Evolutionary conservation across 805 yeast genomes (phyloP).

Genomic region (Wickerhamiella azymoides): DNA sequence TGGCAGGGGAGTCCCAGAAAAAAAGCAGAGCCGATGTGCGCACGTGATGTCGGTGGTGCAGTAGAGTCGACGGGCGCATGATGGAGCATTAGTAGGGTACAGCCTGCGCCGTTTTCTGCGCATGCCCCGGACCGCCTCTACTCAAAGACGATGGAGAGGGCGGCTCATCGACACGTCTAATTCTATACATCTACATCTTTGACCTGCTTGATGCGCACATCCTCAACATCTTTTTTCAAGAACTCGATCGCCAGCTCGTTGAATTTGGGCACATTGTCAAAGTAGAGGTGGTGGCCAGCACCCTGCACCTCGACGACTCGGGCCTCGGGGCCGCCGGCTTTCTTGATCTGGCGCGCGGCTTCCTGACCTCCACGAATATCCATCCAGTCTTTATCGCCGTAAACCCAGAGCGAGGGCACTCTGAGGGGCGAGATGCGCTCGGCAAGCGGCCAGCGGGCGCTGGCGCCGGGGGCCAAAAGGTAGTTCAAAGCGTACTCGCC

Average conservation of each 20-base stretch:
- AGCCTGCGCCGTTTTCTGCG: too few relatives aligned
- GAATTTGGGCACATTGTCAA: conserved; percentile 46
- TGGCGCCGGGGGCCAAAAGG: conserved; percentile 80
- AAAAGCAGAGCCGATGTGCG: too few relatives aligned
- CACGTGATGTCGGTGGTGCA: too few relatives aligned
- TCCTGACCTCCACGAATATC: conserved; percentile 30
- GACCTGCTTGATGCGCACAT: background rate
- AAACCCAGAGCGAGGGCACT: conserved; percentile 66
- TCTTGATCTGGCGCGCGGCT: conserved; percentile 22
- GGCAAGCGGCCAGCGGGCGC: conserved; percentile 61
- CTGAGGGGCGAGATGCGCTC: conserved; percentile 34
- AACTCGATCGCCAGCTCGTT: conserved; percentile 36
- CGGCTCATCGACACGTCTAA: too few relatives aligned
- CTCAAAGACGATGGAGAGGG: too few relatives aligned
- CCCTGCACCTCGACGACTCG: conserved; percentile 29
- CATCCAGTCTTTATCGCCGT: conserved; percentile 73
- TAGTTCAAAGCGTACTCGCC: conserved; percentile 87
- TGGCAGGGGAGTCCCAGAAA: too few relatives aligned
- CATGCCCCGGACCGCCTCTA: too few relatives aligned
- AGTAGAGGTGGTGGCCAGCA: conserved; percentile 63
- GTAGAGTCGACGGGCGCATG: too few relatives aligned
- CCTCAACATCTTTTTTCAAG: conserved; percentile 1
- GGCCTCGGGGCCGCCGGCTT: conserved; percentile 19
- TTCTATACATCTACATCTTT: background rate
- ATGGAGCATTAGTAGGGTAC: too few relatives aligned